Conservation (phyloP, 75 land plant genomes). For the Sequoiadendron giganteum region DNA sequence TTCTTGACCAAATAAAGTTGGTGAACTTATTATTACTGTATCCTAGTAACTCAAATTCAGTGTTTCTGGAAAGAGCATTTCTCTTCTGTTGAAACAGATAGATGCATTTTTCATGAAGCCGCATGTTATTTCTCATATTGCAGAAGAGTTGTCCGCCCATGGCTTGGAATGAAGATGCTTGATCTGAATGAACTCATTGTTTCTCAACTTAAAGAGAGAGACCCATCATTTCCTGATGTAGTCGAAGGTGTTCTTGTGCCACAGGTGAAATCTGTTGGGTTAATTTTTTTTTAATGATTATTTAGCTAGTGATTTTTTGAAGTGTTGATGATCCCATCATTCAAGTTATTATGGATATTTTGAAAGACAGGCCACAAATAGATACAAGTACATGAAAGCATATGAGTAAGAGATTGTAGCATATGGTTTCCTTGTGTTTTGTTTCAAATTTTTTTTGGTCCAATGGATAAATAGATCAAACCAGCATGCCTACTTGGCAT, state of each 20-base stretch:
- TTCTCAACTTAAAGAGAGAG: conserved; percentile 77
- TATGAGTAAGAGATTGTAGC: neutral
- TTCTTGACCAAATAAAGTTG: neutral
- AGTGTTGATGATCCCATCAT: neutral
- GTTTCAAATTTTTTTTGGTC: neutral
- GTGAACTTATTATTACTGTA: neutral
- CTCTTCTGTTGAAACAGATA: neutral
- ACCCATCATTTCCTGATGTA: conserved; percentile 76
- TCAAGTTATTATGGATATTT: neutral
- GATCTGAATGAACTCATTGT: conserved; percentile 78
- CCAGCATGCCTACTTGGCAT: neutral
- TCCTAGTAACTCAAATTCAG: neutral
- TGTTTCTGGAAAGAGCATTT: neutral
- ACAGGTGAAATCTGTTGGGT: conserved; percentile 50
- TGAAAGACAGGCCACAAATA: neutral
- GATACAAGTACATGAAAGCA: neutral
- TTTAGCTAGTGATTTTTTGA: neutral
- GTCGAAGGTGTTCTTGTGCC: conserved; percentile 71
- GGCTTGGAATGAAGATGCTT: conserved; percentile 96
- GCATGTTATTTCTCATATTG: conserved; percentile 13
- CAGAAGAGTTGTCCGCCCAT: conserved; percentile 91
- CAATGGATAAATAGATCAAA: neutral
- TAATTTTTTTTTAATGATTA: neutral
- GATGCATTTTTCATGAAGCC: neutral
- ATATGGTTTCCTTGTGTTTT: neutral